Evolutionary conservation across 345 rosid genomes (phyloP).

Genomic region (Sonneratia caseolaris): DNA sequence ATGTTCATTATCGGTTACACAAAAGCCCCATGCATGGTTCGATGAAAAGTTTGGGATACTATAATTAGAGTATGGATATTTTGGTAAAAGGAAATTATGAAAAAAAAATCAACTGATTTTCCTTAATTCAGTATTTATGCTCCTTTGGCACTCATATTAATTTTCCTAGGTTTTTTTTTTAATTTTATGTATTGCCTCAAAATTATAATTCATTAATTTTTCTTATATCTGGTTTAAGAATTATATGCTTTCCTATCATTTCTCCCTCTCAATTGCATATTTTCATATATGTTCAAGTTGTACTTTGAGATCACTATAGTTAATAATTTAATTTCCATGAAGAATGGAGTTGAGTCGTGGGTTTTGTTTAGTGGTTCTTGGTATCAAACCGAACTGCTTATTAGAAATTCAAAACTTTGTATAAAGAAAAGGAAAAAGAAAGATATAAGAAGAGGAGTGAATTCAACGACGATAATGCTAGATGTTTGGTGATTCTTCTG

Average conservation of each 20-base stretch:
- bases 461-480: too few relatives aligned
- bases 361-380: not conserved
- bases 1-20: not conserved
- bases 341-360: not conserved
- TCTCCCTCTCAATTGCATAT: not conserved
- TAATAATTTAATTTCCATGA: not conserved
- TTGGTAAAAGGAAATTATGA: not conserved
- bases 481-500: too few relatives aligned
- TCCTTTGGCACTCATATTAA: too few relatives aligned
- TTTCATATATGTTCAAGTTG: not conserved
- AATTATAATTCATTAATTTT: too few relatives aligned
- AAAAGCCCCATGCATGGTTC: not conserved
- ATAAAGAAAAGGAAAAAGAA: not conserved
- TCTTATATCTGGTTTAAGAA: too few relatives aligned
- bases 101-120: not conserved
- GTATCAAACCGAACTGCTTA: not conserved
- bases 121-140: too few relatives aligned
- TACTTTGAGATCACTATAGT: not conserved
- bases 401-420: not conserved
- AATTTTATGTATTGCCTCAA: too few relatives aligned
- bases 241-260: too few relatives aligned
- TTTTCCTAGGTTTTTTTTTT: too few relatives aligned
- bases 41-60: not conserved
- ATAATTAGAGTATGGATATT: not conserved
- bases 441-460: not conserved